A percentile compares a stretch with the other conserved stretches of the same genome.
phyloP scores from a whole-genome alignment of 1,139 yeast species.

The Zygoascus sp. region DNA sequence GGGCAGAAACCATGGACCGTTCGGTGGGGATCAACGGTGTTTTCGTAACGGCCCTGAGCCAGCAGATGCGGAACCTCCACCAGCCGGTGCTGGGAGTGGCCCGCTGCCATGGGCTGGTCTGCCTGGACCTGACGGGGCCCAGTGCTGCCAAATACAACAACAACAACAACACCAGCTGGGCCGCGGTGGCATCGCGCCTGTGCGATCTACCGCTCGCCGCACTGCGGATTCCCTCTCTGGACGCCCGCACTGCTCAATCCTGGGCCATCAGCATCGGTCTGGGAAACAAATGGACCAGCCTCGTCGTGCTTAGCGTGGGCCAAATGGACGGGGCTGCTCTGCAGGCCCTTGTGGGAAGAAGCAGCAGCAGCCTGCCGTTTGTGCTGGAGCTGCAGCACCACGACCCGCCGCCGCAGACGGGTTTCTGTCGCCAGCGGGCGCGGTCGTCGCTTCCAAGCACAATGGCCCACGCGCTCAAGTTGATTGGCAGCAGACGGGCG shows the following conservation, averaged over 20 bases:
- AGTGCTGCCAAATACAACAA: not conserved
- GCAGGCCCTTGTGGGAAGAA: not conserved
- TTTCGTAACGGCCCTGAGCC: not conserved
- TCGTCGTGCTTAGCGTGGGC: slow-evolving; percentile 4
- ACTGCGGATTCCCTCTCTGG: slow-evolving; percentile 4
- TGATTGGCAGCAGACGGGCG: slow-evolving; percentile 1
- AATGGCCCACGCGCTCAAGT: slow-evolving; percentile 4
- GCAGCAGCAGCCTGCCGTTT: not conserved
- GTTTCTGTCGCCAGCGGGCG: not conserved
- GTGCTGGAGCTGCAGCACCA: not conserved
- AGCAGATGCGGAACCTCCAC: not conserved
- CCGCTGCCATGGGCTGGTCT: slow-evolving; percentile 2
- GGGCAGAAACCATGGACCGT: not conserved
- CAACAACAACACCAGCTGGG: no score
- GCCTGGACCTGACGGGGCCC: slow-evolving; percentile 5
- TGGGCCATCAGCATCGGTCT: slow-evolving; percentile 3
- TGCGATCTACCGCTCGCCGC: slow-evolving; percentile 5
- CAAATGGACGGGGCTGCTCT: not conserved
- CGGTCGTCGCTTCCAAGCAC: not conserved
- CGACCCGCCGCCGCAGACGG: not conserved
- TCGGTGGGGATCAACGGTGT: not conserved
- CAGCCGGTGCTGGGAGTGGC: not conserved
- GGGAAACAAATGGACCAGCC: slow-evolving; percentile 5
- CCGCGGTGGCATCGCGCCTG: not conserved
- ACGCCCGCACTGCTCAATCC: slow-evolving; percentile 1